Conservation (phyloP, 1,284 basidiomycete species). For the Rhodotorula glutinis region DNA sequence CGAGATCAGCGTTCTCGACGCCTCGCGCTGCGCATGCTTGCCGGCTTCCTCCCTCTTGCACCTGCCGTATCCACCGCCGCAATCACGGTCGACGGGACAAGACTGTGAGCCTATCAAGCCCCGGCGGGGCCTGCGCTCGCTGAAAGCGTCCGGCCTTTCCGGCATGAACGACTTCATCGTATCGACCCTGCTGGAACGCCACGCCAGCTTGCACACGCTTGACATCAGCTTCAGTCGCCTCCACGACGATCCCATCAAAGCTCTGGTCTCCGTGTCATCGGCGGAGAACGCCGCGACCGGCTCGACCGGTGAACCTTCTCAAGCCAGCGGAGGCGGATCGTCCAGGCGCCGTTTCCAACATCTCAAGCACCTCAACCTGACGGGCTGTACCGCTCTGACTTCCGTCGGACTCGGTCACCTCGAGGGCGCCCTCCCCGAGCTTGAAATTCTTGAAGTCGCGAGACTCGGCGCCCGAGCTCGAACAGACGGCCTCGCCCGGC, state of each 20-base stretch:
- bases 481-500: slow-evolving; percentile 66
- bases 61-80: slow-evolving; percentile 50
- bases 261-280: neutral
- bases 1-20: slow-evolving; percentile 57
- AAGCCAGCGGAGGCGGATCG: neutral
- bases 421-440: slow-evolving; percentile 48
- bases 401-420: slow-evolving; percentile 69
- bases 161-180: slow-evolving; percentile 70
- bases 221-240: slow-evolving; percentile 19
- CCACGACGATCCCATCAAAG: slow-evolving; percentile 15
- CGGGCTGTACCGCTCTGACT: slow-evolving; percentile 69
- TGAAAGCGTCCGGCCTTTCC: slow-evolving; percentile 65
- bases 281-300: too few relatives aligned
- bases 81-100: too few relatives aligned
- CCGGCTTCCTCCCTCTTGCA: slow-evolving; percentile 59
- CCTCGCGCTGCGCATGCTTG: slow-evolving; percentile 69
- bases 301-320: neutral
- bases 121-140: slow-evolving; percentile 54
- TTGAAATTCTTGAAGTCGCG: slow-evolving; percentile 79
- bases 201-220: slow-evolving; percentile 26
- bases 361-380: slow-evolving; percentile 73
- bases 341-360: slow-evolving; percentile 35
- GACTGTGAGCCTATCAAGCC: too few relatives aligned
- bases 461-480: slow-evolving; percentile 66
- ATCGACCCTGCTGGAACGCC: slow-evolving; percentile 59